Evolutionary conservation across 495 filamentous ascomycete species (phyloP).

Genomic region (Tuber microsphaerosporum): DNA sequence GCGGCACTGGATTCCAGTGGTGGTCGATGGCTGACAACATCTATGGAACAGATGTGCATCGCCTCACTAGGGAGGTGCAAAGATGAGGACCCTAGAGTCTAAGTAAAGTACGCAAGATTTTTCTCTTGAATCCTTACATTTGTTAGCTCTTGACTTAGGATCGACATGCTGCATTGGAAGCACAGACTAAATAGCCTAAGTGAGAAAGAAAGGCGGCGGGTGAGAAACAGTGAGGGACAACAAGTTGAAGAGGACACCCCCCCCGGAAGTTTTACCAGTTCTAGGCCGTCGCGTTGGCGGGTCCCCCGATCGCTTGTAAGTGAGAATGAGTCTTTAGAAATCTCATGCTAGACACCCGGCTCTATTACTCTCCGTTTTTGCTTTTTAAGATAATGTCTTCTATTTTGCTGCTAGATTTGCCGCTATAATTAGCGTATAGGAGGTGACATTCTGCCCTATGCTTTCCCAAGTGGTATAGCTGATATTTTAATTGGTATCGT

Average conservation of each 20-base stretch:
- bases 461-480: too few relatives aligned
- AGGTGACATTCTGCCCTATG: neutral
- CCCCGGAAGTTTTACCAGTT: neutral
- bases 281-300: neutral
- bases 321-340: neutral
- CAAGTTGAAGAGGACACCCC: neutral
- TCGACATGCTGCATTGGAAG: neutral
- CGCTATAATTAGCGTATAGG: neutral
- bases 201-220: neutral
- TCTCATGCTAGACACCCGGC: neutral
- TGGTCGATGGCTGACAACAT: neutral
- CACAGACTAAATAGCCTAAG: neutral
- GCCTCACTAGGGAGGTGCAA: neutral
- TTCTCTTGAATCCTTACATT: neutral
- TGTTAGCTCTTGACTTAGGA: neutral
- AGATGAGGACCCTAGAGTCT: neutral
- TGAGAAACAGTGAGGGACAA: neutral
- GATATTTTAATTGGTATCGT: too few relatives aligned
- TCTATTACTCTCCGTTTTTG: neutral
- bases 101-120: neutral
- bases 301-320: neutral
- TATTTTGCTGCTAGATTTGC: neutral
- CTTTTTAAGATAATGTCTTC: neutral
- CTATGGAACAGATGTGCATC: neutral
- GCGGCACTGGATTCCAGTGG: neutral